Base-by-base conservation (phyloP, 2,329 filamentous ascomycete species). In the Lachnum nothofagi region DNA sequence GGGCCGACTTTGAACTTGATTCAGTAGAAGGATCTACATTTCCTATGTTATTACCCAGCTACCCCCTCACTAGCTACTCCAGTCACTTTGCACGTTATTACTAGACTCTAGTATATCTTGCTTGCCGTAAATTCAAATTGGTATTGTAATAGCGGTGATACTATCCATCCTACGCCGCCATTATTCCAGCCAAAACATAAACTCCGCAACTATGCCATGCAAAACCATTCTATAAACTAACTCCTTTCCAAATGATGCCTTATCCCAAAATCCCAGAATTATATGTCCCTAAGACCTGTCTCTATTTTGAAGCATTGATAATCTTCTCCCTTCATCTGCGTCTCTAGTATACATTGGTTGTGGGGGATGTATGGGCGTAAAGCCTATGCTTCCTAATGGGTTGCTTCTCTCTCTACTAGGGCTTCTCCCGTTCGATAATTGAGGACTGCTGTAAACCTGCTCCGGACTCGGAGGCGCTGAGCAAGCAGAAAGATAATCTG, bases 401-500 rank as follows among this genome's bases (percentile, higher is more conserved):
- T 58, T 57, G 29, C 53, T 23, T 22, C 27, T 14, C 25, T 39
- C 10, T 39, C 38, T 9, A 37, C 29, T 31, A 45, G 40, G 37
- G 10, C 12, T 39, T 12, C 7, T 20, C 3, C 20, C 10, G 8
- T n/a, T 39, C 4, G 3, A 7, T 24, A 43, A 56, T 14, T 20
- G 43, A 16, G 55, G 48, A 19, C n/a, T 45, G 24, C 45, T 57
- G 33, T 57, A 55, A 17, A 42, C 40, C 20, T 52, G 47, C 7
- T 53, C 49, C 8, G 64, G 64, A 49, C 60, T 64, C 9, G 62
- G 58, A 7, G 80, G 78, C 23, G 72, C 72, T 57, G 74, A 79
- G 37, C 78, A 68, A 1, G 79, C 83, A 2, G 83, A 77, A 48
- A 76, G 69, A 62, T 90, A 90, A 62, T 86, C 81, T 0, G 86